Evolutionary conservation across 495 filamentous ascomycete species (phyloP).

Genomic region (Physcia stellaris): DNA sequence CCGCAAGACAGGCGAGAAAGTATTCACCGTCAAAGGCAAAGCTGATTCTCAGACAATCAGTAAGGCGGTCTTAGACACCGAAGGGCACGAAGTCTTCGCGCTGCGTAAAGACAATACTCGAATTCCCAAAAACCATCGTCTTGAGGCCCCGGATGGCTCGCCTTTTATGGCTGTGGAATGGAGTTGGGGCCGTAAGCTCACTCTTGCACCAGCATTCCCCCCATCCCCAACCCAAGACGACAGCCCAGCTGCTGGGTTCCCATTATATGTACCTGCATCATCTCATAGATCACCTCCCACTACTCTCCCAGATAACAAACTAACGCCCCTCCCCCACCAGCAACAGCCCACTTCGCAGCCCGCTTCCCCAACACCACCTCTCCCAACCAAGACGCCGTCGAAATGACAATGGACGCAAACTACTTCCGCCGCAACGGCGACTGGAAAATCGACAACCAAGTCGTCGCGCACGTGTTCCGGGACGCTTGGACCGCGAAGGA

Average conservation of each 20-base stretch:
- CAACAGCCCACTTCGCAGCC: background rate
- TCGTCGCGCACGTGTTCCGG: constrained; percentile 1
- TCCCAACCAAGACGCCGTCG: background rate
- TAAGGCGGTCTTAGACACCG: constrained; percentile 2
- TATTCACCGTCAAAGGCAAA: constrained; percentile 1
- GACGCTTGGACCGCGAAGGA: background rate
- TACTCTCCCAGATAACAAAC: background rate
- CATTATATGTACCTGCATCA: too few species aligned
- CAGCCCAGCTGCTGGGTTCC: too few species aligned
- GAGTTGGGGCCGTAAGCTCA: background rate
- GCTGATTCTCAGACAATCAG: background rate
- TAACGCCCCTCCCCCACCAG: background rate
- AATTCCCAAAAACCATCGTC: background rate
- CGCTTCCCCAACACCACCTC: background rate
- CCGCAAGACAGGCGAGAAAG: background rate
- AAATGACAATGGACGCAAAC: background rate
- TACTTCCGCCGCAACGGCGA: constrained; percentile 1
- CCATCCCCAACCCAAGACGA: too few species aligned
- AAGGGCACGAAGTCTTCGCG: background rate
- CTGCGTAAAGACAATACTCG: background rate
- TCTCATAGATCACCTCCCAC: too few species aligned
- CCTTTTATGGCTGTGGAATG: background rate
- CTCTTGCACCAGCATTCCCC: too few species aligned
- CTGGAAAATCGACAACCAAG: background rate
- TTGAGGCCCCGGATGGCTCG: background rate